Evolutionary conservation across 352 stramenopile genomes (phyloP).

Genomic region (Globisporangium cylindrosporum): DNA sequence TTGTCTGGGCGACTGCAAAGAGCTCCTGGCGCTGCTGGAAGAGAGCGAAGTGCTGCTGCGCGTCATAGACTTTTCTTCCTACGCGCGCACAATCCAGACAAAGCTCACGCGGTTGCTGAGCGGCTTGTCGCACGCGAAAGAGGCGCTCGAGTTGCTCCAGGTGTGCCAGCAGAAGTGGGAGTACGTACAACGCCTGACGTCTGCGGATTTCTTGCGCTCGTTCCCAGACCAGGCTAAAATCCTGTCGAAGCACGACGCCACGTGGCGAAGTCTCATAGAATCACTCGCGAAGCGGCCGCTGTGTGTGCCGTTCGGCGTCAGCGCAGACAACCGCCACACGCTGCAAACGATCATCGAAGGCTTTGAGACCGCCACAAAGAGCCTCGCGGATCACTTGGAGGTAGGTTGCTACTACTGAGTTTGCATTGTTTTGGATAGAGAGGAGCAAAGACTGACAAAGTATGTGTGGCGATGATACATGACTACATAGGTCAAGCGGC

Average conservation of each 20-base stretch:
- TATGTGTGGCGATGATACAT: neutral
- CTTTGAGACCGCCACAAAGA: slow-evolving; percentile 49
- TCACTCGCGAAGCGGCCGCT: slow-evolving; percentile 42
- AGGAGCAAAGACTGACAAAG: no score
- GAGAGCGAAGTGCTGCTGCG: slow-evolving; percentile 71
- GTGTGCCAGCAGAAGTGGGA: slow-evolving; percentile 69
- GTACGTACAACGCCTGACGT: slow-evolving; percentile 56
- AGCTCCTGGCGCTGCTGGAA: slow-evolving; percentile 57
- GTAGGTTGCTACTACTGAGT: slow-evolving; percentile 11
- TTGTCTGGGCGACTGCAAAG: slow-evolving; percentile 51
- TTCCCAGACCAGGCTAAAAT: slow-evolving; percentile 61
- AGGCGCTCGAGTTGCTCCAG: slow-evolving; percentile 50
- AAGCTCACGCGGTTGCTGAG: slow-evolving; percentile 42
- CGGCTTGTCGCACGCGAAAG: slow-evolving; percentile 53
- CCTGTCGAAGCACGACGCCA: slow-evolving; percentile 47
- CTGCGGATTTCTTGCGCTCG: slow-evolving; percentile 52
- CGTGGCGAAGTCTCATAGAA: slow-evolving; percentile 52
- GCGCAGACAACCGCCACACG: slow-evolving; percentile 37
- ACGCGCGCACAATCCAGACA: slow-evolving; percentile 50
- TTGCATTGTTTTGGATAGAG: no score
- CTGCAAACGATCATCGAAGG: slow-evolving; percentile 43
- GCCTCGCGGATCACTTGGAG: slow-evolving; percentile 56
- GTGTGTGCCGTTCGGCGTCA: slow-evolving; percentile 57
- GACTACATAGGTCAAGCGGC: slow-evolving; percentile 40
- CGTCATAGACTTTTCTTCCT: slow-evolving; percentile 72